Conservation (phyloP, 2,329 filamentous ascomycete species). For the Bimuria novae-zelandiae region DNA sequence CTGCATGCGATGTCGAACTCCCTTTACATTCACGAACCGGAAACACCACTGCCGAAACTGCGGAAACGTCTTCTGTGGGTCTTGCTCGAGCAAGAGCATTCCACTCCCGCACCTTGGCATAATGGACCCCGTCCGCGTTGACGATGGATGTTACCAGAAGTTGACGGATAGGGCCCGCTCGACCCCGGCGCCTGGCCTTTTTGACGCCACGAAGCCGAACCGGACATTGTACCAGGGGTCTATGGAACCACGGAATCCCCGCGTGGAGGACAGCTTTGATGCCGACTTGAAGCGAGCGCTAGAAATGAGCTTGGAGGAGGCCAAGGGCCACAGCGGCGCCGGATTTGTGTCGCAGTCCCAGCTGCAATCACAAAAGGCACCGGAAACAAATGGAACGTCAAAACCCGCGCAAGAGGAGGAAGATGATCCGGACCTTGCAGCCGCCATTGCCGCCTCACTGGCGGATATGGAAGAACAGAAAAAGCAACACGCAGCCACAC, state of each 20-base stretch:
- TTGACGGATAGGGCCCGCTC: conserved; percentile 72
- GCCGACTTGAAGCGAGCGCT: conserved; percentile 92
- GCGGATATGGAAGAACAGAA: conserved; percentile 99
- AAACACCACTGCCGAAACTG: conserved; percentile 99
- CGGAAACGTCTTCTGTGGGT: conserved; percentile 94
- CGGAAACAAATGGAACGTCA: conserved; percentile 40
- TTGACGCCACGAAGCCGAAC: conserved; percentile 55
- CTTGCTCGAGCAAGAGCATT: conserved; percentile 87
- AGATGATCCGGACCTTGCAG: conserved; percentile 90
- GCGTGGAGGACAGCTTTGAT: conserved; percentile 89
- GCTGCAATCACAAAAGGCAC: conserved; percentile 46
- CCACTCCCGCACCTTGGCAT: conserved; percentile 93
- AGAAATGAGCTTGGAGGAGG: conserved; percentile 96
- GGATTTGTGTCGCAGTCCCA: conserved; percentile 73
- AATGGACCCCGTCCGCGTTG: conserved; percentile 85
- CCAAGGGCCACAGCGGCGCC: conserved; percentile 70
- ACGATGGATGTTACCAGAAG: conserved; percentile 93
- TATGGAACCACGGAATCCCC: conserved; percentile 89
- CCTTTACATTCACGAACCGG: conserved; percentile 96
- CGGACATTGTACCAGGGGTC: conserved; percentile 68
- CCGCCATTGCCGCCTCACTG: conserved; percentile 91
- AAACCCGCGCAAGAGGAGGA: conserved; percentile 65
- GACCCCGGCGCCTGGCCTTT: conserved; percentile 49
- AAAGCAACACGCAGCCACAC: conserved; percentile 78
- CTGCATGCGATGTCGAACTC: conserved; percentile 94